Percentiles rank a stretch among this genome's conserved stretches.
Evolutionary conservation across 805 yeast species (phyloP).

Genomic region (Zygosaccharomyces siamensis): DNA sequence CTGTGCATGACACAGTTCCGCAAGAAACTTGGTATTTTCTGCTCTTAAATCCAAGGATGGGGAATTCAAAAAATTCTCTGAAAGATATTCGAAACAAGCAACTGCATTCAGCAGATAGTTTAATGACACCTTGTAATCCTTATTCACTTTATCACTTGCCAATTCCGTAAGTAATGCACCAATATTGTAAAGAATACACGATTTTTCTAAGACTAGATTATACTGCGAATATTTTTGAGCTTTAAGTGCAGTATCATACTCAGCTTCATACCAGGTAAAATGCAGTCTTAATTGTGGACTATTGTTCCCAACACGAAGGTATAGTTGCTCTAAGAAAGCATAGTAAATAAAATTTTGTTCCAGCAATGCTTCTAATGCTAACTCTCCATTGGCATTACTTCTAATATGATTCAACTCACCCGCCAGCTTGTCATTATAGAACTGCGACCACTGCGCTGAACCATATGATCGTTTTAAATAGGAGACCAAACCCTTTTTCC

Average conservation of each 20-base stretch:
- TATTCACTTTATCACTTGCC: constrained; percentile 38
- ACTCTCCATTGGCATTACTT: constrained; percentile 32
- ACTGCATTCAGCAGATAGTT: constrained; percentile 67
- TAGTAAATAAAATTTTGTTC: constrained; percentile 55
- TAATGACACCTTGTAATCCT: constrained; percentile 54
- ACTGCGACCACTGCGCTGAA: constrained; percentile 29
- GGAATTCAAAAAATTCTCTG: constrained; percentile 82
- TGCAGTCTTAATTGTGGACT: constrained; percentile 50
- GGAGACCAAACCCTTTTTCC: constrained; percentile 30
- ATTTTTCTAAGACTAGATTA: constrained; percentile 86
- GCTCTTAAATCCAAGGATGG: constrained; percentile 76
- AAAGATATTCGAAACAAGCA: constrained; percentile 65
- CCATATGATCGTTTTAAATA: constrained; percentile 33
- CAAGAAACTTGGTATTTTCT: constrained; percentile 59
- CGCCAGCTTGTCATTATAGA: constrained; percentile 28
- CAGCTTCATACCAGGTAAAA: constrained; percentile 82
- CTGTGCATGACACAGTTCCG: constrained; percentile 71
- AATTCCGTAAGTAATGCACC: constrained; percentile 57
- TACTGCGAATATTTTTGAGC: constrained; percentile 54
- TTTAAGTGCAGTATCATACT: constrained; percentile 35
- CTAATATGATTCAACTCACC: constrained; percentile 29
- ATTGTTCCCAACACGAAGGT: constrained; percentile 65
- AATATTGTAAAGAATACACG: constrained; percentile 72
- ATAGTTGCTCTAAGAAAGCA: constrained; percentile 75
- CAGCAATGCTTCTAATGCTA: constrained; percentile 30